Evolutionary conservation across 306 rosid species (phyloP).

Genomic region (Cercis canadensis): DNA sequence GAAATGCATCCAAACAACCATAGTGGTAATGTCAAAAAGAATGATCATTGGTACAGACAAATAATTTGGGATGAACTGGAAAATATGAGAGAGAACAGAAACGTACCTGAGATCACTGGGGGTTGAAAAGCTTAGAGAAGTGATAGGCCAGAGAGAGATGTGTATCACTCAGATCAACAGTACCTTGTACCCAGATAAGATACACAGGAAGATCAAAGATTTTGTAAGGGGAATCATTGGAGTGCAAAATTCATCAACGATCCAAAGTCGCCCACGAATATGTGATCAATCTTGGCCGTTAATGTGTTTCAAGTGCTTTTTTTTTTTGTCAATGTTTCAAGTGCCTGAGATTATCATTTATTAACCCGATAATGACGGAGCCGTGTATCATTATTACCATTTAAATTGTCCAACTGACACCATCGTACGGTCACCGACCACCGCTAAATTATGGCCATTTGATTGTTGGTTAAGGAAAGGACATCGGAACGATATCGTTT

Average conservation of each 20-base stretch:
- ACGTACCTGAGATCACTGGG: conserved; percentile 31
- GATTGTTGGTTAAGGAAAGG: no score
- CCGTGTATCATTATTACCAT: neutral
- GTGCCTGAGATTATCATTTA: neutral
- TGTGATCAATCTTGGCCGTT: conserved; percentile 11
- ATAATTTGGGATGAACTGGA: neutral
- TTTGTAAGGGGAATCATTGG: neutral
- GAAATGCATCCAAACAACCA: neutral
- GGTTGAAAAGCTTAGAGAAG: neutral
- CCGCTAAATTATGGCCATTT: no score
- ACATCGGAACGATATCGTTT: no score
- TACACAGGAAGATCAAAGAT: neutral
- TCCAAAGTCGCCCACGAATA: neutral
- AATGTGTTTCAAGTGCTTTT: neutral
- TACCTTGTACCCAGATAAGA: neutral
- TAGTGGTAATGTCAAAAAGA: neutral
- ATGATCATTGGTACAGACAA: neutral
- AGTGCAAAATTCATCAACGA: neutral
- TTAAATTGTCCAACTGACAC: conserved; percentile 10
- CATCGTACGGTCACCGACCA: neutral
- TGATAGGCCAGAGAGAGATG: neutral
- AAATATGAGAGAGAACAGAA: neutral
- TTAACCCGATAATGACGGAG: neutral
- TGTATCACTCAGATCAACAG: neutral
- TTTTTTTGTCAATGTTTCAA: no score